Base-by-base conservation (phyloP, 805 yeast species). In the Cyberlindnera suaveolens region DNA sequence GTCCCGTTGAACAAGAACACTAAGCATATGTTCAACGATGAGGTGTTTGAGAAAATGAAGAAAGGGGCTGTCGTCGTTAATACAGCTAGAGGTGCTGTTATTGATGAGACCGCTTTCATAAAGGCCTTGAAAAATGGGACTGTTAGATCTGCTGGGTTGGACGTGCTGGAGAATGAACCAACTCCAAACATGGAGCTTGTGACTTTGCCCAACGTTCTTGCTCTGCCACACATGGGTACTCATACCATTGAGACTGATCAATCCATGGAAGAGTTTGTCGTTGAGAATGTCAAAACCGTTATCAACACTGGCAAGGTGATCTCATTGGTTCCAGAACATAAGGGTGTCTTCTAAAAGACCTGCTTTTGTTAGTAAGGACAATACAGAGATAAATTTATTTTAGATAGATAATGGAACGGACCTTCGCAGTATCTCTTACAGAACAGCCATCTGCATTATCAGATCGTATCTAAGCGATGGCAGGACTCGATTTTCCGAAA, bases 141-240 rank as follows among this genome's bases (percentile, higher is more conserved):
- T 52, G 71, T 85, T 27, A 76, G 79, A 32, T 64, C 83, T 5
- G 82, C 77, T 46, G 95, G 89, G 14, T 57, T 84, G 13, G 95
- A 85, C 55, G 95, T 85, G 26, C 80, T 81, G 60, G 90, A 84
- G 60, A 64, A 68, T 49, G 95, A 85, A 62, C 95, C 95, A 10
- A 57, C 77, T 49, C 83, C 78, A n/a, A 73, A 82, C 35, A 64
- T 72, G 57, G 89, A 83, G 47, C 66, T 85, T 49, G 63, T 74
- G 39, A 66, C 68, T 27, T 64, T 82, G 63, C 84, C 85, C 13
- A 82, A 82, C 49, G 86, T 80, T n/a, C 71, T 84, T 11, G 75
- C 85, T 31, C 67, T 85, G 51, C 97, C 97, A 14, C 97, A 89
- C 61, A 80, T 86, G 83, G 97, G 96, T 23, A 86, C 96, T 0